Conservation (phyloP, 1,284 basidiomycete species). For the Pyrrhoderma noxium region DNA sequence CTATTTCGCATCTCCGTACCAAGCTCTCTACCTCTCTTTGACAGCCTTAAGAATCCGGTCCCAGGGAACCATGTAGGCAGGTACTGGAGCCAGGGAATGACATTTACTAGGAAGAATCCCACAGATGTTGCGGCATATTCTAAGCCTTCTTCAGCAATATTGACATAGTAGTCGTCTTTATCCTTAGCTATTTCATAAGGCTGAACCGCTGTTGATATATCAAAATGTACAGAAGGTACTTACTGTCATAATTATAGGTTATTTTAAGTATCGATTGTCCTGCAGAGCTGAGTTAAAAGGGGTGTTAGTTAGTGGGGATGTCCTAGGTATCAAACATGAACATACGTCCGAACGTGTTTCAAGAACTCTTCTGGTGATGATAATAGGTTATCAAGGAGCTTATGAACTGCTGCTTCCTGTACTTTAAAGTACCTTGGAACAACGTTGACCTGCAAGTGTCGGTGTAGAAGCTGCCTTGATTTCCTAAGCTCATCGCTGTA, state of each 20-base stretch:
- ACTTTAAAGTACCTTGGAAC: background rate
- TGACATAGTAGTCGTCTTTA: background rate
- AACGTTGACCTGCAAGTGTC: slow-evolving; percentile 3
- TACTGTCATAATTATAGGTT: slow-evolving; percentile 15
- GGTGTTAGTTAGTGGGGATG: background rate
- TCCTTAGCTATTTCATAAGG: no score
- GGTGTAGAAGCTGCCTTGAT: slow-evolving; percentile 3
- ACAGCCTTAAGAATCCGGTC: slow-evolving; percentile 1
- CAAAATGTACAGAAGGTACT: no score
- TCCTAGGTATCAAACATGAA: background rate
- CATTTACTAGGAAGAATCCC: slow-evolving; percentile 13
- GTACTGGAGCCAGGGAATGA: slow-evolving; percentile 1
- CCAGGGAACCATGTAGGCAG: slow-evolving; percentile 16
- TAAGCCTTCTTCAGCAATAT: no score
- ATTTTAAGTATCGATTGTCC: slow-evolving; percentile 10
- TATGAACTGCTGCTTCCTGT: background rate
- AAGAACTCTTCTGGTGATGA: slow-evolving; percentile 1
- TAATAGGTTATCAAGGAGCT: background rate
- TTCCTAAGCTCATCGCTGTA: slow-evolving; percentile 4
- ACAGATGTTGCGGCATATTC: background rate
- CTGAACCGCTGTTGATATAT: no score
- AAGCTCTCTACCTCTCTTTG: background rate
- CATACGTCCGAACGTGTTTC: background rate
- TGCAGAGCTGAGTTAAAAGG: background rate
- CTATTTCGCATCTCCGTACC: background rate